phyloP scores from a whole-genome alignment of 2,329 filamentous ascomycete species.

The Colletotrichum viniferum region DNA sequence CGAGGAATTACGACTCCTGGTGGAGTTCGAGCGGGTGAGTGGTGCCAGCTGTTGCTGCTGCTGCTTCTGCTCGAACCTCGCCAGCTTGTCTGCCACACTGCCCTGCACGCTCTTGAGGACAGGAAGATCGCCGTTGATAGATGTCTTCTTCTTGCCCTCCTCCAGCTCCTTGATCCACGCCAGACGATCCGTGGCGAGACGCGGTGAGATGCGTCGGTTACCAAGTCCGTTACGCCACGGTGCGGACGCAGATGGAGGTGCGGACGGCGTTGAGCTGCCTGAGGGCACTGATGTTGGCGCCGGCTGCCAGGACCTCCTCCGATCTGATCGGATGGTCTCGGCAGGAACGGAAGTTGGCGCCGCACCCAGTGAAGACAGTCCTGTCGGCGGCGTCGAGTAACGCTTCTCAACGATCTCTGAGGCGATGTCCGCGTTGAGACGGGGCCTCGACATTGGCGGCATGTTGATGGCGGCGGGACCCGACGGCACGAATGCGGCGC shows the following conservation, averaged over 20 bases:
- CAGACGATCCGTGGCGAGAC: slow-evolving; percentile 6
- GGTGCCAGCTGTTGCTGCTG: not conserved
- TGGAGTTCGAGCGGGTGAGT: slow-evolving; percentile 6
- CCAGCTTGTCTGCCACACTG: slow-evolving; percentile 13
- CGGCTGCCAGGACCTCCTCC: slow-evolving; percentile 7
- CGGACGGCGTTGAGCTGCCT: not conserved
- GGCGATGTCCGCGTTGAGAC: not conserved
- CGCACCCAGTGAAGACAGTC: not conserved
- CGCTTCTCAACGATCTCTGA: not conserved
- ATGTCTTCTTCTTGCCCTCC: not conserved
- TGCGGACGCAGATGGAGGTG: not conserved
- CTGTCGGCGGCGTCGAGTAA: not conserved
- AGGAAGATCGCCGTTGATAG: slow-evolving; percentile 1
- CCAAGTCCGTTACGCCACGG: not conserved
- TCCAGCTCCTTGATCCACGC: slow-evolving; percentile 15
- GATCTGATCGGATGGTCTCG: not conserved
- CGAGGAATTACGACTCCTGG: not conserved
- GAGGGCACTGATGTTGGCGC: not conserved
- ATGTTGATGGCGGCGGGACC: not conserved
- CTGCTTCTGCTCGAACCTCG: slow-evolving; percentile 8
- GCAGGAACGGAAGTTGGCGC: not conserved
- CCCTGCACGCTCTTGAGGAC: slow-evolving; percentile 12
- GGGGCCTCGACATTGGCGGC: not conserved
- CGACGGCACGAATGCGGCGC: not conserved
- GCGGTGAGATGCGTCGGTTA: not conserved